Evolutionary conservation across 352 stramenopile genomes (phyloP).

Genomic region (Phytophthora europaea): DNA sequence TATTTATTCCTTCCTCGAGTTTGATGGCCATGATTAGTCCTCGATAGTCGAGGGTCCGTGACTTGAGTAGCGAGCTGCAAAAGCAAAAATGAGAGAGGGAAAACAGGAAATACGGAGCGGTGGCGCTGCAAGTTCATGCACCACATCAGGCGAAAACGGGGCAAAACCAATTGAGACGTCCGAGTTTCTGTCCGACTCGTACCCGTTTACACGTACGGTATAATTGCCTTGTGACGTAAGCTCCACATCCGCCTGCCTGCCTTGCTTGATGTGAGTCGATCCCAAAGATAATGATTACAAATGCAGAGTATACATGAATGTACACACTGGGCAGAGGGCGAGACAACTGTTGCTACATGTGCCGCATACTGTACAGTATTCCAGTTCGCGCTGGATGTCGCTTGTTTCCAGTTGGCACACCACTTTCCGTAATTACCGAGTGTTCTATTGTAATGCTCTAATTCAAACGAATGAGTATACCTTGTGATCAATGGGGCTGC

Average conservation of each 20-base stretch:
- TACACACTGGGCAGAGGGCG: too few species aligned
- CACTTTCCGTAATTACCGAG: too few species aligned
- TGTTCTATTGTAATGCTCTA: too few species aligned
- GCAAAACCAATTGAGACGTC: not conserved
- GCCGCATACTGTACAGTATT: too few species aligned
- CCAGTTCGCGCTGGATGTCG: too few species aligned
- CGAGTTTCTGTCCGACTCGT: not conserved
- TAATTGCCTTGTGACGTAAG: not conserved
- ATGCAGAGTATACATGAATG: not conserved
- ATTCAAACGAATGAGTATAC: too few species aligned
- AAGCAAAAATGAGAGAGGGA: not conserved
- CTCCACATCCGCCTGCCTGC: too few species aligned
- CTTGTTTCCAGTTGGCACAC: too few species aligned
- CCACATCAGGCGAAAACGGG: not conserved
- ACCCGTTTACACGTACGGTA: not conserved
- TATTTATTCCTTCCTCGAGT: conserved; percentile 7
- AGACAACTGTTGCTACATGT: too few species aligned
- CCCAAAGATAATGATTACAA: not conserved
- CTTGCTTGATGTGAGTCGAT: not conserved
- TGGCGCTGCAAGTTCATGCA: not conserved
- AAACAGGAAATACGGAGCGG: not conserved
- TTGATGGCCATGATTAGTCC: not conserved
- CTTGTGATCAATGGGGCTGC: too few species aligned
- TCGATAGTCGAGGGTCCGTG: not conserved
- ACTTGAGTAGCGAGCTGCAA: not conserved